Evolutionary conservation across 1,139 yeast species (phyloP).

Genomic region (Barnettozyma hawaiiensis): DNA sequence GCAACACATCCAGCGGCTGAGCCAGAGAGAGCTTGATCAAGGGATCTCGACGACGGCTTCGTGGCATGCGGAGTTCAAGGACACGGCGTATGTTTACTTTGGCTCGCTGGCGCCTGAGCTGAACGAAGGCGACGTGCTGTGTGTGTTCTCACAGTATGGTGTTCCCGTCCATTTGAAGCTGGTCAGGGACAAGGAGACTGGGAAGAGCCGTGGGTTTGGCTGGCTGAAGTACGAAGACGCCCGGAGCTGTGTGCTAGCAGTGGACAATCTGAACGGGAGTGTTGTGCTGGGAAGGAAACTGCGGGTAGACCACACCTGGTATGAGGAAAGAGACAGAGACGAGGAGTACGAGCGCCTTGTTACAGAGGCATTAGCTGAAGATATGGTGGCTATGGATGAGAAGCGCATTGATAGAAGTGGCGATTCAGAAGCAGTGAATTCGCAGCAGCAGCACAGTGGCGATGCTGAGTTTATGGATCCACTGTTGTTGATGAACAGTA

Average conservation of each 20-base stretch:
- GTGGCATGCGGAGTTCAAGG: slow-evolving; percentile 85
- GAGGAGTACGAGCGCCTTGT: slow-evolving; percentile 33
- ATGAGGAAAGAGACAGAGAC: slow-evolving; percentile 47
- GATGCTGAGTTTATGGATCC: slow-evolving; percentile 21
- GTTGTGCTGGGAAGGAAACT: slow-evolving; percentile 52
- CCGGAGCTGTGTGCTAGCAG: slow-evolving; percentile 75
- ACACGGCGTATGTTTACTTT: slow-evolving; percentile 60
- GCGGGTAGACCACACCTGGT: slow-evolving; percentile 74
- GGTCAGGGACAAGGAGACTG: slow-evolving; percentile 62
- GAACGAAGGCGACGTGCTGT: slow-evolving; percentile 68
- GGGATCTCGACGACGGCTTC: slow-evolving; percentile 62
- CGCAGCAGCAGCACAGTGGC: background rate
- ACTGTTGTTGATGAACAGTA: slow-evolving; percentile 15
- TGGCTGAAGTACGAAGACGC: slow-evolving; percentile 80
- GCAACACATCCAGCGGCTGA: slow-evolving; percentile 51
- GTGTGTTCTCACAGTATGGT: slow-evolving; percentile 87
- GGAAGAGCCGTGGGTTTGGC: slow-evolving; percentile 72
- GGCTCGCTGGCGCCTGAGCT: slow-evolving; percentile 67
- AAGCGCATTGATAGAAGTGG: background rate
- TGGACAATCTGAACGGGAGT: slow-evolving; percentile 81
- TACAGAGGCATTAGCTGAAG: slow-evolving; percentile 19
- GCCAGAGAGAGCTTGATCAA: slow-evolving; percentile 57
- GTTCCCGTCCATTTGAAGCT: slow-evolving; percentile 74
- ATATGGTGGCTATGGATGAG: slow-evolving; percentile 16
- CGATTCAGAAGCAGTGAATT: background rate